Base-by-base conservation (phyloP, 164 flowering plant species). In the Liquidambar formosana region DNA sequence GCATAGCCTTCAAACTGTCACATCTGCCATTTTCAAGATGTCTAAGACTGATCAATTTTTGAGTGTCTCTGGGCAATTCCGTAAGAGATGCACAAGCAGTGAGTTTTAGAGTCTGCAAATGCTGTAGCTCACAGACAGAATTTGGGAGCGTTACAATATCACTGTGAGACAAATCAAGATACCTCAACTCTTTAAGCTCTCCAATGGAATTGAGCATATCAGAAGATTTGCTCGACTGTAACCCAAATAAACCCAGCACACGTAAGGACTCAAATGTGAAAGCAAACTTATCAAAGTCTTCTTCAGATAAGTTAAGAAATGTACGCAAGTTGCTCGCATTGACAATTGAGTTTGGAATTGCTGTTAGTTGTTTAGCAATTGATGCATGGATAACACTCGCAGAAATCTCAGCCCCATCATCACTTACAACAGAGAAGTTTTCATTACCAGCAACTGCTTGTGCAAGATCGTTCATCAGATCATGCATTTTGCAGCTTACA, bases 381-480 rank as follows among this genome's bases (percentile, higher is more conserved):
- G 49, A 46, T 16, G 15, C 49, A 46, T 46, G 49, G 15, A 4
- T 13, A 0, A 9, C 49, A 12, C 49, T 46, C 15, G 12, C 15
- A 4, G 9, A 12, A 46, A 46, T 9, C 12, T 10, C 15, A 12
- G 4, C 14, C 15, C 0, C 9, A 46, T 46, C 49, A 46, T 46
- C 9, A 12, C 0, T 46, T 46, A 46, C 12, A 46, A 46, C 0
- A 5, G 15, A 10, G 49, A 6, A n/a, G n/a, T n/a, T 4, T 4
- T 46, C 49, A 46, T 13, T 12, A 3, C 15, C 15, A 12, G 15
- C 49, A 6, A 46, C 49, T 4, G 49, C 12, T 46, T 12, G 33
- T 4, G 76, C 76, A 41, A 72, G 23, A 47, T 60, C 75, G 25
- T 72, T 70, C 33, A 66, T 59, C 1, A 66, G 61, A 13, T 67